Evolutionary conservation across 352 stramenopile species (phyloP).

Genomic region (Paralagenidium karlingii): DNA sequence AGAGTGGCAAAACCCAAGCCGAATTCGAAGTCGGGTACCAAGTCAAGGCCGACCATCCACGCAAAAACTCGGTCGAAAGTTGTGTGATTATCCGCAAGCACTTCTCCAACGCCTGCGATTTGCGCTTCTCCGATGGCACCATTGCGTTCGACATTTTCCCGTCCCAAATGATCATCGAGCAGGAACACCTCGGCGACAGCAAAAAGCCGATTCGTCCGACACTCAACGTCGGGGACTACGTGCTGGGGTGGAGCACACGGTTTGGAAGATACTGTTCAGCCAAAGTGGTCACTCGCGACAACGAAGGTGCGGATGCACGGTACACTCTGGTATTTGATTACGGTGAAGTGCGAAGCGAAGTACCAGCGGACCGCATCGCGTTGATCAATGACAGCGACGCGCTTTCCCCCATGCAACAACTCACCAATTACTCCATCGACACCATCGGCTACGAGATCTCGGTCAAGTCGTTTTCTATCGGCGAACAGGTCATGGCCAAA

Average conservation of each 20-base stretch:
- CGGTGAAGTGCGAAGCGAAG: constrained; percentile 33
- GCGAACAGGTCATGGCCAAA: constrained; percentile 46
- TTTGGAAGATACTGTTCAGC: constrained; percentile 55
- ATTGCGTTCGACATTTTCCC: constrained; percentile 67
- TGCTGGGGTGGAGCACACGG: constrained; percentile 62
- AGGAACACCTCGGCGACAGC: constrained; percentile 4
- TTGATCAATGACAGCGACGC: constrained; percentile 33
- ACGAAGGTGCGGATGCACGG: constrained; percentile 4
- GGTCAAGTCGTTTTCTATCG: constrained; percentile 28
- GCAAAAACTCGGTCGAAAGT: constrained; percentile 37
- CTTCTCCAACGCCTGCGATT: constrained; percentile 37
- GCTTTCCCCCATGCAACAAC: constrained; percentile 36
- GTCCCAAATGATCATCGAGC: constrained; percentile 67
- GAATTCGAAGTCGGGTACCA: constrained; percentile 56
- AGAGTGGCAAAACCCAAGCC: too few relatives aligned
- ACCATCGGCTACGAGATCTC: constrained; percentile 62
- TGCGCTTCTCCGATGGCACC: constrained; percentile 64
- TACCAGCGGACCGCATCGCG: constrained; percentile 37
- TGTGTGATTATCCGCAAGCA: constrained; percentile 63
- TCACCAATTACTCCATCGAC: constrained; percentile 71
- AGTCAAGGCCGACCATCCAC: constrained; percentile 57
- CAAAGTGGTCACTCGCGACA: constrained; percentile 12
- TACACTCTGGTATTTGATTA: constrained; percentile 66
- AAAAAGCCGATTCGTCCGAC: constrained; percentile 5
- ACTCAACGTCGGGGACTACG: constrained; percentile 27